These are phyloP conservation scores for Eucalyptus polyanthemos DNA, from an alignment of 345 rosid genomes.

Conservation along the genomic window DNA sequence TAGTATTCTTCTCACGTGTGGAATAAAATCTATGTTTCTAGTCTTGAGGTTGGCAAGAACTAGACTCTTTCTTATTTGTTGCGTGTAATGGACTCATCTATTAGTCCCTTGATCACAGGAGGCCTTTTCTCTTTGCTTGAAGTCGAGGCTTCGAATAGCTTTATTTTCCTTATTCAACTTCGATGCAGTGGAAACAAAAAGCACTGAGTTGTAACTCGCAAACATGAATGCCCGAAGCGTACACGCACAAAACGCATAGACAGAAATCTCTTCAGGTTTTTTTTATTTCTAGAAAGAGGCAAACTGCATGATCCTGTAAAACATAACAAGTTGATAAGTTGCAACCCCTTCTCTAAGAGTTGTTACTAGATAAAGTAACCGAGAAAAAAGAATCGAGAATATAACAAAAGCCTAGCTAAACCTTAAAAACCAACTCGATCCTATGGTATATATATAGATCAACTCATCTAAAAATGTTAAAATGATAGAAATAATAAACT, in stretches of 20 bases:
- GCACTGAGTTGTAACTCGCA: neutral
- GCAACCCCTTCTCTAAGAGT: neutral
- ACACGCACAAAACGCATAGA: neutral
- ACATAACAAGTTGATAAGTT: too few relatives aligned
- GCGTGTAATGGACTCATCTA: neutral
- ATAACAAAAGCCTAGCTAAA: neutral
- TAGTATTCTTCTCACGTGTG: neutral
- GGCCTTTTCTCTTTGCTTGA: neutral
- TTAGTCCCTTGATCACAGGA: rapidly evolving
- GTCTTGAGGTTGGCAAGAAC: neutral
- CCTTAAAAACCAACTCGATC: neutral
- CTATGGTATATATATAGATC: too few relatives aligned
- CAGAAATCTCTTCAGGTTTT: neutral
- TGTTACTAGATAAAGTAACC: neutral
- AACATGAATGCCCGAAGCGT: neutral
- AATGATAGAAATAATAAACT: neutral
- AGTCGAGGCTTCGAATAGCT: neutral
- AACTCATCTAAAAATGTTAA: too few relatives aligned
- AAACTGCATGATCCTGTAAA: neutral
- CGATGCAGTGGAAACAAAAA: neutral
- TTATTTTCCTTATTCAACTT: neutral
- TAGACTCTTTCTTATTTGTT: neutral
- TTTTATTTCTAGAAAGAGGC: neutral
- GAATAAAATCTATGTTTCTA: neutral
- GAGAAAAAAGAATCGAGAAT: neutral